These are phyloP conservation scores for Erodium texanum DNA, from an alignment of 441 rosid genomes.

Conservation along the genomic window DNA sequence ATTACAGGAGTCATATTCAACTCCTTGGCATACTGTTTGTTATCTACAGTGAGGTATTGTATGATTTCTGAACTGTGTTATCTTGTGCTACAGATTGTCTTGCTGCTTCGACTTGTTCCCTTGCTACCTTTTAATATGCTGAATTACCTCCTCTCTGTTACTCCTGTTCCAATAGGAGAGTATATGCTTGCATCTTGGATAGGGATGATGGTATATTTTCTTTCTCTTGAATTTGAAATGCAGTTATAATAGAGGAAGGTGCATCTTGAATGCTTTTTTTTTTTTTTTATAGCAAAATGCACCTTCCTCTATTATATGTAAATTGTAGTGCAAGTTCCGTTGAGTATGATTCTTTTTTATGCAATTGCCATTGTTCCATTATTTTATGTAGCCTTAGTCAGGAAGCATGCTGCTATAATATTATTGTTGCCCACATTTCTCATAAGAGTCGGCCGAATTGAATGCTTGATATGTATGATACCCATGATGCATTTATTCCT, in stretches of 20 bases:
- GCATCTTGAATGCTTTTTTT: neutral
- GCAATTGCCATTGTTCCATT: neutral
- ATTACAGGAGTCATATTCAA: neutral
- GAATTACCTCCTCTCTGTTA: conserved; percentile 84
- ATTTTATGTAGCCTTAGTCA: neutral
- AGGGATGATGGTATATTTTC: conserved; percentile 75
- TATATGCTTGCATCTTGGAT: conserved; percentile 86
- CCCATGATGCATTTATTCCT: neutral
- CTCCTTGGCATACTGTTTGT: neutral
- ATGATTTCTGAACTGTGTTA: conserved; percentile 12
- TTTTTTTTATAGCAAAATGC: neutral
- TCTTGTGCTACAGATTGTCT: conserved; percentile 28
- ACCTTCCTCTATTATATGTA: neutral
- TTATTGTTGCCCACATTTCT: neutral
- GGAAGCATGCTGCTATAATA: neutral
- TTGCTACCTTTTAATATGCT: conserved; percentile 81
- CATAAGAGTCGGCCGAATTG: too few relatives aligned
- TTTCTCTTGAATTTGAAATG: conserved; percentile 1
- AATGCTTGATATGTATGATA: too few relatives aligned
- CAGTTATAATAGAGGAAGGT: too few relatives aligned
- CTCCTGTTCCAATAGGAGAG: conserved; percentile 52
- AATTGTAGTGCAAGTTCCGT: neutral
- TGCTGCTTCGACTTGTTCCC: conserved; percentile 90
- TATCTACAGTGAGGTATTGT: neutral
- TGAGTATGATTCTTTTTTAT: neutral